A percentile compares a stretch with the other conserved stretches of the same genome.
Evolutionary conservation across 2,329 filamentous ascomycete genomes (phyloP).

Genomic region (Colletotrichum australisinense): DNA sequence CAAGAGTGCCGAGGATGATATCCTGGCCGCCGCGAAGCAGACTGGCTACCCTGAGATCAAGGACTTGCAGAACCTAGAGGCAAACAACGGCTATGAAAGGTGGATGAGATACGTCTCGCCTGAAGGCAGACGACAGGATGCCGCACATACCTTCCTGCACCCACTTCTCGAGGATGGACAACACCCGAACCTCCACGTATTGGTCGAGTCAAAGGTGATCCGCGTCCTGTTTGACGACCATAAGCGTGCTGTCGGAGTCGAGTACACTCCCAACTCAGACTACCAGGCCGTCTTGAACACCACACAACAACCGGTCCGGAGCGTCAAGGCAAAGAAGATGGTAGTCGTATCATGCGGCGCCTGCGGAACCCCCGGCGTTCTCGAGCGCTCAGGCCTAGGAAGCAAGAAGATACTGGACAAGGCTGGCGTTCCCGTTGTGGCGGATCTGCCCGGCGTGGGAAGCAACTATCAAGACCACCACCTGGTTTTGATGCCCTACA

Average conservation of each 20-base stretch:
- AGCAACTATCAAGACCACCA: slow-evolving; percentile 62
- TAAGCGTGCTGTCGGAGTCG: slow-evolving; percentile 67
- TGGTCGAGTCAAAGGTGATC: slow-evolving; percentile 46
- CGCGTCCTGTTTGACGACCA: slow-evolving; percentile 56
- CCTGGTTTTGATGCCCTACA: slow-evolving; percentile 62
- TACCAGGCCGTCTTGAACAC: slow-evolving; percentile 38
- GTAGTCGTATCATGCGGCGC: slow-evolving; percentile 57
- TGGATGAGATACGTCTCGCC: slow-evolving; percentile 46
- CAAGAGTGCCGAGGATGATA: slow-evolving; percentile 51
- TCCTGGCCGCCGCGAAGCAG: slow-evolving; percentile 56
- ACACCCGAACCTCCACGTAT: slow-evolving; percentile 45
- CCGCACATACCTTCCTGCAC: slow-evolving; percentile 44
- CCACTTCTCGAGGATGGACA: slow-evolving; percentile 42
- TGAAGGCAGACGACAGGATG: slow-evolving; percentile 49
- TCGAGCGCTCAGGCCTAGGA: slow-evolving; percentile 65
- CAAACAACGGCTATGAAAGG: slow-evolving; percentile 46
- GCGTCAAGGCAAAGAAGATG: slow-evolving; percentile 55
- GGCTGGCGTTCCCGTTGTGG: slow-evolving; percentile 37
- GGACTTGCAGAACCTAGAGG: slow-evolving; percentile 61
- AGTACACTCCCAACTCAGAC: slow-evolving; percentile 60
- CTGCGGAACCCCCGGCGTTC: slow-evolving; percentile 56
- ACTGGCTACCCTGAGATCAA: slow-evolving; percentile 59
- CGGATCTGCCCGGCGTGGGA: slow-evolving; percentile 40
- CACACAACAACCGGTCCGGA: slow-evolving; percentile 23
- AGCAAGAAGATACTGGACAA: slow-evolving; percentile 43